phyloP scores from a whole-genome alignment of 371 early-diverging fungal genomes.

The Basidiobolus heterosporus region DNA sequence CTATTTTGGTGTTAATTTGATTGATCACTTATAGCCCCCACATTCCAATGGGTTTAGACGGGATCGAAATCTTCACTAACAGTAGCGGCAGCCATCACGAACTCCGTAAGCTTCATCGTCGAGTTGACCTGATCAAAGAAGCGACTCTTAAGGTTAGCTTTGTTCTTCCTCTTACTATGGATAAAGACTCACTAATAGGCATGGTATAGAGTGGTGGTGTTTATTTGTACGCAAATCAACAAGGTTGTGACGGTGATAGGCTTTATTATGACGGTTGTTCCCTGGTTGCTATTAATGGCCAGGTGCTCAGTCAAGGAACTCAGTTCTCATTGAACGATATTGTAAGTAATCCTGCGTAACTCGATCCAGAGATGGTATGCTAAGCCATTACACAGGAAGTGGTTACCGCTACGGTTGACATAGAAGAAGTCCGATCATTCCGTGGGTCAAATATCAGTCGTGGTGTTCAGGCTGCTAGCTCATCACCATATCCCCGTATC shows the following conservation, averaged over 20 bases:
- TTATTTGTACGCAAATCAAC: slow-evolving; percentile 90
- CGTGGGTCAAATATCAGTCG: slow-evolving; percentile 56
- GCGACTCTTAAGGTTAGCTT: slow-evolving; percentile 75
- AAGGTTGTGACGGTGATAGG: slow-evolving; percentile 97
- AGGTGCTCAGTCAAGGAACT: slow-evolving; percentile 73
- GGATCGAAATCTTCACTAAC: slow-evolving; percentile 91
- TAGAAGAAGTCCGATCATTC: slow-evolving; percentile 74
- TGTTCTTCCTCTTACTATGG: not conserved
- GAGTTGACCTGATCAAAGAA: slow-evolving; percentile 72
- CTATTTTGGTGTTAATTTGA: no score
- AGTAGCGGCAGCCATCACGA: slow-evolving; percentile 86
- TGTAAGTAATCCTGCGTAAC: slow-evolving; percentile 17
- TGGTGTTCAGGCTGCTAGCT: slow-evolving; percentile 55
- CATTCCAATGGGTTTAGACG: slow-evolving; percentile 78
- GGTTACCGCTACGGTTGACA: slow-evolving; percentile 74
- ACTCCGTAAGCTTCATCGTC: slow-evolving; percentile 65
- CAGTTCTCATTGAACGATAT: slow-evolving; percentile 90
- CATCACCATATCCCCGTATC: slow-evolving; percentile 41
- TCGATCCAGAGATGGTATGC: not conserved
- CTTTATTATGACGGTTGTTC: slow-evolving; percentile 93
- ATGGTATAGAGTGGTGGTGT: slow-evolving; percentile 58
- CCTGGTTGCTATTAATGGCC: slow-evolving; percentile 79
- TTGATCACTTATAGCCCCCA: slow-evolving; percentile 53
- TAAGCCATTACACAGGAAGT: slow-evolving; percentile 50
- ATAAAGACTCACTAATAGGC: not conserved